Percentiles rank a stretch among this genome's conserved stretches.
Conservation (phyloP, 2,329 filamentous ascomycete species). For the Aureobasidium sp. region DNA sequence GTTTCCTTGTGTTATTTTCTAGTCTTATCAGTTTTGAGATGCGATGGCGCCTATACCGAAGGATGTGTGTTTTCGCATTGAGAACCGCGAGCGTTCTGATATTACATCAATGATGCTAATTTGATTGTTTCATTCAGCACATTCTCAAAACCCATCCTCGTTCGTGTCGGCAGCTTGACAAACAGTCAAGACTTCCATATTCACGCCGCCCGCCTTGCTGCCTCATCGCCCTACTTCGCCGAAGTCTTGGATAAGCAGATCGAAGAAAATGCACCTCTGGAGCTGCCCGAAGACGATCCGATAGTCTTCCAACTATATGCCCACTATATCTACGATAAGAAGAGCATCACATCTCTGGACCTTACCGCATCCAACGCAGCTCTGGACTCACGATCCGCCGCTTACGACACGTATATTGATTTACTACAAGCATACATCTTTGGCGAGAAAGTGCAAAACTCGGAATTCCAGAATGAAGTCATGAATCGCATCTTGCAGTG, state of each 20-base stretch:
- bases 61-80: neutral
- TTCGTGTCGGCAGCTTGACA: conserved; percentile 9
- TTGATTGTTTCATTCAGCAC: neutral
- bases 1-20: neutral
- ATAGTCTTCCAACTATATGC: conserved; percentile 13
- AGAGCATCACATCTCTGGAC: conserved; percentile 5
- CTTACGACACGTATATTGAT: conserved; percentile 13
- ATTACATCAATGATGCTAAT: neutral
- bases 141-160: conserved; percentile 10
- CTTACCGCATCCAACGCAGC: neutral
- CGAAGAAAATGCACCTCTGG: neutral
- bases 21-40: neutral
- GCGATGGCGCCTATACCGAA: neutral
- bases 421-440: conserved; percentile 15
- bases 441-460: conserved; percentile 14
- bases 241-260: conserved; percentile 4
- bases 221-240: conserved; percentile 6
- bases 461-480: conserved; percentile 13
- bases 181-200: conserved; percentile 14
- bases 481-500: conserved; percentile 14
- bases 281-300: conserved; percentile 10
- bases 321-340: conserved; percentile 13
- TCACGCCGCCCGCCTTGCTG: conserved; percentile 5
- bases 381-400: neutral
- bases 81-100: neutral